Evolutionary conservation across 1,284 basidiomycete species (phyloP).

Genomic region (Entoloma clypeatum): DNA sequence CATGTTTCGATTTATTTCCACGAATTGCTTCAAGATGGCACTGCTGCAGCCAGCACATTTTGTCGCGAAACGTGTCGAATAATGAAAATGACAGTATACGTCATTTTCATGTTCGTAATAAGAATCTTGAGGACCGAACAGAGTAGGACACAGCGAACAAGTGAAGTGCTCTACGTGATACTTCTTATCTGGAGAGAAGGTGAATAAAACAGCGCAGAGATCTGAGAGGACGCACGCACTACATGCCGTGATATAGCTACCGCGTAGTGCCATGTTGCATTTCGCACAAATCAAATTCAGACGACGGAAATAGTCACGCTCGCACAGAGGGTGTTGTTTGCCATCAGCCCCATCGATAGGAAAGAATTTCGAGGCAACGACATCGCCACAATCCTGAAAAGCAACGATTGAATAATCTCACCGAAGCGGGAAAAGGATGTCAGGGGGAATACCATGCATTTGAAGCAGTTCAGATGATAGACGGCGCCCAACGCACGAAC

Average conservation of each 20-base stretch:
- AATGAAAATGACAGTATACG: conserved; percentile 98
- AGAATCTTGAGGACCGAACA: conserved; percentile 97
- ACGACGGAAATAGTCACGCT: conserved; percentile 96
- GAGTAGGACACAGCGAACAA: conserved; percentile 92
- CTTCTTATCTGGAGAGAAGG: conserved; percentile 75
- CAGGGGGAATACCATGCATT: conserved; percentile 73
- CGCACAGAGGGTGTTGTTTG: conserved; percentile 91
- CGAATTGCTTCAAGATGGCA: conserved; percentile 99
- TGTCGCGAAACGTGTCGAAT: conserved; percentile 96
- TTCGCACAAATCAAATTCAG: conserved; percentile 96
- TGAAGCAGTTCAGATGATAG: conserved; percentile 96
- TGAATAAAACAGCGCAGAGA: conserved; percentile 20
- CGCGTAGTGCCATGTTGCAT: conserved; percentile 90
- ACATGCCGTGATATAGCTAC: conserved; percentile 99
- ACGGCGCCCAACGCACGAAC: conserved; percentile 94
- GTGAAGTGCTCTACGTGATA: conserved; percentile 99
- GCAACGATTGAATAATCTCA: conserved; percentile 9
- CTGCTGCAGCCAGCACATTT: conserved; percentile 98
- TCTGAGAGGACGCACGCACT: conserved; percentile 57
- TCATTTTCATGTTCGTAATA: conserved; percentile 98
- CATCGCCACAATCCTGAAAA: conserved; percentile 87
- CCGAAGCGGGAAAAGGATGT: conserved; percentile 12
- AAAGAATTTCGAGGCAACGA: conserved; percentile 99
- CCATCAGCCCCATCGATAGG: conserved; percentile 88
- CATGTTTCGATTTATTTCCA: conserved; percentile 98